Evolutionary conservation across 352 stramenopile genomes (phyloP).

Genomic region (Pythium biforme): DNA sequence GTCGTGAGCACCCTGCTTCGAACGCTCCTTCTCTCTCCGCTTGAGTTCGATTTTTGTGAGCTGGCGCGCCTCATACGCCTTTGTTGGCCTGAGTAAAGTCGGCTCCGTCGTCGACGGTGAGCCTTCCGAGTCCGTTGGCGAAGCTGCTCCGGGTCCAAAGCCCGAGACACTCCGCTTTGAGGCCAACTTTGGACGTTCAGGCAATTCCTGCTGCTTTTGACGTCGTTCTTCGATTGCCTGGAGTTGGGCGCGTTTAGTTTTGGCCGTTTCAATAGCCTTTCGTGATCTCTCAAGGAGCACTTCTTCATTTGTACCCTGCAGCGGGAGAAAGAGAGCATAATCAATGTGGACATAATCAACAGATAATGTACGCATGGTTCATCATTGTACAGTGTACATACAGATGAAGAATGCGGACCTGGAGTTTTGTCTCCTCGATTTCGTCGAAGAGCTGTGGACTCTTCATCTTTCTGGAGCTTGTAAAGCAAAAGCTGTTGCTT

Average conservation of each 20-base stretch:
- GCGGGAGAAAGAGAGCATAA: not conserved
- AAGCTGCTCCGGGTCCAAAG: slow-evolving; percentile 1
- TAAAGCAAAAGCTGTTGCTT: slow-evolving; percentile 79
- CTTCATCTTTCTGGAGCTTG: slow-evolving; percentile 77
- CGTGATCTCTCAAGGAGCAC: slow-evolving; percentile 43
- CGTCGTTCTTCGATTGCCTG: slow-evolving; percentile 40
- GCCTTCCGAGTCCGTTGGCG: slow-evolving; percentile 18
- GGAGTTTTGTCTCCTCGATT: not conserved
- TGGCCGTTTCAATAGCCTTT: slow-evolving; percentile 55
- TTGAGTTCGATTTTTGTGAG: slow-evolving; percentile 50
- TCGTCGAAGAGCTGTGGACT: slow-evolving; percentile 29
- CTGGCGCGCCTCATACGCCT: slow-evolving; percentile 49
- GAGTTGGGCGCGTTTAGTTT: slow-evolving; percentile 46
- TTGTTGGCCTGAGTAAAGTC: slow-evolving; percentile 32
- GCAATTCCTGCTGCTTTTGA: slow-evolving; percentile 37
- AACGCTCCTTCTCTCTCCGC: slow-evolving; percentile 32
- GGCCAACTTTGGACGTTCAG: slow-evolving; percentile 38
- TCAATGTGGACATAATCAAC: not conserved
- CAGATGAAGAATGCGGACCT: slow-evolving; percentile 25
- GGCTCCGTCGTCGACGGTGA: not conserved
- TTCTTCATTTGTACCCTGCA: slow-evolving; percentile 43
- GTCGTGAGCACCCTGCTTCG: slow-evolving; percentile 54
- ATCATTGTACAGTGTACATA: too few relatives aligned
- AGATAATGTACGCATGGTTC: not conserved
- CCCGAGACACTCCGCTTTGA: not conserved